Evolutionary conservation across 345 rosid genomes (phyloP).

Genomic region (Kandelia obovata): DNA sequence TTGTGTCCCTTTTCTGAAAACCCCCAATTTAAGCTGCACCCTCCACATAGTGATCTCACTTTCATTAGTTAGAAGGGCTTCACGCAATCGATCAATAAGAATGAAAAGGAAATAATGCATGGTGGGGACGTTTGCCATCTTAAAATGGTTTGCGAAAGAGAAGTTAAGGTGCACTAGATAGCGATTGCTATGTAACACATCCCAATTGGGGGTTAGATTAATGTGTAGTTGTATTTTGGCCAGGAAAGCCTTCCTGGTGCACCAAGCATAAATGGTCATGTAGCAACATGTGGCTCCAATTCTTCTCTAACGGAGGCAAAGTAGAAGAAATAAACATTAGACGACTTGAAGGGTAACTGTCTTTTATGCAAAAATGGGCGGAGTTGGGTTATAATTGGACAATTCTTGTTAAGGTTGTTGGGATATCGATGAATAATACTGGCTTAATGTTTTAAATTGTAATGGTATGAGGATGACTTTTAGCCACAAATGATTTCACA

Average conservation of each 20-base stretch:
- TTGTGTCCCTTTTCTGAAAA: not conserved
- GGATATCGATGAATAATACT: no score
- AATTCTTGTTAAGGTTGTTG: no score
- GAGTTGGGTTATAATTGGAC: no score
- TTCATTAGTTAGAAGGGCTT: conserved; percentile 3
- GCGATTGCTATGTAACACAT: not conserved
- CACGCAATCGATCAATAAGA: conserved; percentile 15
- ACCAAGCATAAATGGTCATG: not conserved
- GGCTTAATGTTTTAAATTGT: no score
- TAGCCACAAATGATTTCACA: no score
- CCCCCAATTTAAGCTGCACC: not conserved
- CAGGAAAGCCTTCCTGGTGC: no score
- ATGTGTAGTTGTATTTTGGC: not conserved
- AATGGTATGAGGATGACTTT: no score
- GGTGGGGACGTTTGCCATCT: no score
- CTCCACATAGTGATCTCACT: not conserved
- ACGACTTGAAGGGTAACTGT: no score
- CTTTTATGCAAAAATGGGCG: no score
- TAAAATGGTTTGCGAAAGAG: no score
- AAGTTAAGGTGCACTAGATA: not conserved
- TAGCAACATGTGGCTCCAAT: not conserved
- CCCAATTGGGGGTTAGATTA: not conserved
- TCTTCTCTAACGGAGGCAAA: conserved; percentile 3
- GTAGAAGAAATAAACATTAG: not conserved
- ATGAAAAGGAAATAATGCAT: no score